Base-by-base conservation (phyloP, 2,329 filamentous ascomycete genomes). In the Stagonosporopsis rhizophila region DNA sequence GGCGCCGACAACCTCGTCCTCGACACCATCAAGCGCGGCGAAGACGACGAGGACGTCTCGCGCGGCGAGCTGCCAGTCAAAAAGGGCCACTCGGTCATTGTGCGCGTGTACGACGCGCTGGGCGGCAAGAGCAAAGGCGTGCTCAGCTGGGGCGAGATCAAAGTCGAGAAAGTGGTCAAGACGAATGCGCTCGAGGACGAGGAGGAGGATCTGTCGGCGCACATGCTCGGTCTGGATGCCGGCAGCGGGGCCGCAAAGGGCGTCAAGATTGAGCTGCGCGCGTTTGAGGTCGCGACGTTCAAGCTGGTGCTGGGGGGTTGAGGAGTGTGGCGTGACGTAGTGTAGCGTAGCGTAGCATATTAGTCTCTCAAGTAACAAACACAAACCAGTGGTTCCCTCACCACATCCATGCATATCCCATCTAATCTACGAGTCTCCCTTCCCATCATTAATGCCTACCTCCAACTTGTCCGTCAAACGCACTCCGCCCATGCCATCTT, bases 101-200 rank as follows among this genome's bases (percentile, higher is more conserved):
- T 97, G 56, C 84, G 95, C 1, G 82, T 97, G 19, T 99, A 96
- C 72, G 95, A 99, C 74, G 89, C 89, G 58, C 79, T 98, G 38
- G 95, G 95, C 41, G 95, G 95, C 0, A 89, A 86, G 68, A 87
- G 87, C 59, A 86, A 87, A 60, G 93, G 89, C 2, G 85, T 81
- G 1, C 86, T 97, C 67, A 78, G 82, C 40, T 89, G 89, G 44
- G 79, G 79, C 0, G 82, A 78, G 8, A 84, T 94, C 75, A 80
- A 87, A 23, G 86, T 97, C 25, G 89, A 88, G 80, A 87, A 85
- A 66, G 92, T 90, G 28, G 89, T 83, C 78, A 96, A 92, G 83
- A 88, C 87, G 38, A 98, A 96, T 77, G 75, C 96, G 59, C 79
- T 99, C 28, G 95, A 99, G 75, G 95, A 99, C 75, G 90, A 96